phyloP scores from a whole-genome alignment of 192 early-diverging fungal species.

The Backusella sp. region DNA sequence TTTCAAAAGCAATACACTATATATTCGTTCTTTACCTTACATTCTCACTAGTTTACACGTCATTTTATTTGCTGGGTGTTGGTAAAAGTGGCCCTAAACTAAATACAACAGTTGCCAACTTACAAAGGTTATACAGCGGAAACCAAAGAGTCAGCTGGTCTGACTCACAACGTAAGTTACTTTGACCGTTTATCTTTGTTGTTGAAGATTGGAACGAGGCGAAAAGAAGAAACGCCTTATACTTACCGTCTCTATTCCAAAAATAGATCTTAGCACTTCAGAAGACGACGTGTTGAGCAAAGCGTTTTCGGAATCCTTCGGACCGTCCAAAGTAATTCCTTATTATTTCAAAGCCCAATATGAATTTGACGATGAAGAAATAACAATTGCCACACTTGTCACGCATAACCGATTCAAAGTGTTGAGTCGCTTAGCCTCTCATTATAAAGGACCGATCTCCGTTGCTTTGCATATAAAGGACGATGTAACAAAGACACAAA shows the following conservation, averaged over 20 bases:
- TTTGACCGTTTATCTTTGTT: neutral
- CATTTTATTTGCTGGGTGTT: conserved; percentile 12
- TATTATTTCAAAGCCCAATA: conserved; percentile 46
- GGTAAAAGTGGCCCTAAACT: neutral
- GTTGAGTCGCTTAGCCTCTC: conserved; percentile 42
- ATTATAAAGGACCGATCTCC: conserved; percentile 57
- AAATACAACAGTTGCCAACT: neutral
- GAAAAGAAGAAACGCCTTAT: neutral
- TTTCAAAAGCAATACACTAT: conserved; percentile 14
- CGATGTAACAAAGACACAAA: conserved; percentile 44
- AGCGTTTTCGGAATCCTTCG: conserved; percentile 52
- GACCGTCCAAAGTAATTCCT: conserved; percentile 54
- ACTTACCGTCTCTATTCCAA: neutral
- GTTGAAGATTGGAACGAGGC: neutral
- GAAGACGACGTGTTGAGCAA: conserved; percentile 53
- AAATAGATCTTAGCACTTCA: conserved; percentile 12
- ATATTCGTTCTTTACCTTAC: conserved; percentile 27
- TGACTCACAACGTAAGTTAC: neutral
- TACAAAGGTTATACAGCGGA: neutral
- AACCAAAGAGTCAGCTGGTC: conserved; percentile 7
- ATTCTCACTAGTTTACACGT: conserved; percentile 28
- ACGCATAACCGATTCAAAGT: conserved; percentile 50
- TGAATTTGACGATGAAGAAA: conserved; percentile 44
- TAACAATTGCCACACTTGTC: conserved; percentile 55
- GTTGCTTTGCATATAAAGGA: conserved; percentile 59